Base-by-base conservation (phyloP, 306 rosid species). In the Sesbania bispinosa region DNA sequence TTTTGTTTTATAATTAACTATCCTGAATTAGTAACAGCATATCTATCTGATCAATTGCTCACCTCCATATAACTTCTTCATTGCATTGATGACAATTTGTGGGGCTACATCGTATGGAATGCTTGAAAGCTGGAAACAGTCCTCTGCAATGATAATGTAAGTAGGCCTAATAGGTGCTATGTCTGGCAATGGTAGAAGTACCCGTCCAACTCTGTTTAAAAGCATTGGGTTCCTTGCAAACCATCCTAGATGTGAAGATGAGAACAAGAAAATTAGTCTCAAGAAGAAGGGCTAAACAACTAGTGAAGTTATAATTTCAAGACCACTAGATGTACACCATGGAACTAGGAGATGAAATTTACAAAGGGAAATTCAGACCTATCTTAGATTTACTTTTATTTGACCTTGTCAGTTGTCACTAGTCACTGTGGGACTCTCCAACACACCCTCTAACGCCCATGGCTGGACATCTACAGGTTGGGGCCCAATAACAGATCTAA, bases 51-150 rank as follows among this genome's bases (percentile, higher is more conserved):
- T 64, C 41, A 62, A 66, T 42, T 18, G 65, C 85, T 80, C 62
- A 90, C 97, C 90, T 58, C 97, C 98, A 53, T 71, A 94, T 58
- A 89, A 74, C 84, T 87, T 86, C 51, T 82, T 84, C 41, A 85
- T 71, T 35, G 92, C 78, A 77, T 83, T 66, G 53, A 72, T 62
- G 32, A 88, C 80, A 78, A 23, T 74, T 41, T 19, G 77, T 29
- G 73, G 47, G 20, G 73, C 69, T 72, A 77, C 78, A 75, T 73
- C 78, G n/a, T 61, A 83, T 6, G 95, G 97, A 74, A 63, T 67
- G 39, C 73, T 81, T 53, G 96, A 89, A 73, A 90, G 85, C 87
- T 77, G 85, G 82, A 94, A 86, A 73, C 97, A 90, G 69, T 94
- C 98, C 5, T 88, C 92, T 6, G 97, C 98, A 4, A 93, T 63